Percentiles rank a stretch among this genome's conserved stretches.
Evolutionary conservation across 192 early-diverging fungal genomes (phyloP).

Genomic region (Dissophora globulifera): DNA sequence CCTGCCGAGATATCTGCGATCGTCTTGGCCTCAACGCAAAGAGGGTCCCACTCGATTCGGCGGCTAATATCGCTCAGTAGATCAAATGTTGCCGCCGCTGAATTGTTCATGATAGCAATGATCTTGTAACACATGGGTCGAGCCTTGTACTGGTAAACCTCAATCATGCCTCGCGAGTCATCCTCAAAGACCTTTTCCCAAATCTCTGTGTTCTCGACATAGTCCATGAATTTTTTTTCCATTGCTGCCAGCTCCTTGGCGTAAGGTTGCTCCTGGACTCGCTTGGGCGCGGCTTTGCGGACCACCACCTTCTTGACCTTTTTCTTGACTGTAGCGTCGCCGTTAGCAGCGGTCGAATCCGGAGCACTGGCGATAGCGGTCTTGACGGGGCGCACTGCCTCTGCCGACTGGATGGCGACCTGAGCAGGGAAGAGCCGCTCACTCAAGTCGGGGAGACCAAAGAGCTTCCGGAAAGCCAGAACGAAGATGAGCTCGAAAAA

Average conservation of each 20-base stretch:
- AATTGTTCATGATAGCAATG: slow-evolving; percentile 44
- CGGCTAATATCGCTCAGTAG: slow-evolving; percentile 26
- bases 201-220: slow-evolving; percentile 32
- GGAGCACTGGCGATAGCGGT: too few relatives aligned
- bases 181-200: slow-evolving; percentile 54
- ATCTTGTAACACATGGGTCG: slow-evolving; percentile 53
- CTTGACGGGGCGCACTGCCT: slow-evolving; percentile 13
- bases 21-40: slow-evolving; percentile 41
- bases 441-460: slow-evolving; percentile 42
- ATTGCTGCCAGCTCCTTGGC: slow-evolving; percentile 28
- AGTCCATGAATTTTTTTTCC: slow-evolving; percentile 45
- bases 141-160: slow-evolving; percentile 43
- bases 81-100: slow-evolving; percentile 42
- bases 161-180: slow-evolving; percentile 22
- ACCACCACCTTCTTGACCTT: slow-evolving; percentile 7
- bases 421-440: slow-evolving; percentile 39
- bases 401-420: slow-evolving; percentile 9
- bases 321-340: slow-evolving; percentile 5
- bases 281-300: slow-evolving; percentile 10
- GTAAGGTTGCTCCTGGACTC: slow-evolving; percentile 21
- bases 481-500: slow-evolving; percentile 56
- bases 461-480: slow-evolving; percentile 45
- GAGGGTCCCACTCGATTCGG: slow-evolving; percentile 45
- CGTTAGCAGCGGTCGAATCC: too few relatives aligned
- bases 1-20: slow-evolving; percentile 22